These are phyloP conservation scores for Penicillium verhagenii DNA, from an alignment of 495 filamentous ascomycete genomes.

Conservation along the genomic window DNA sequence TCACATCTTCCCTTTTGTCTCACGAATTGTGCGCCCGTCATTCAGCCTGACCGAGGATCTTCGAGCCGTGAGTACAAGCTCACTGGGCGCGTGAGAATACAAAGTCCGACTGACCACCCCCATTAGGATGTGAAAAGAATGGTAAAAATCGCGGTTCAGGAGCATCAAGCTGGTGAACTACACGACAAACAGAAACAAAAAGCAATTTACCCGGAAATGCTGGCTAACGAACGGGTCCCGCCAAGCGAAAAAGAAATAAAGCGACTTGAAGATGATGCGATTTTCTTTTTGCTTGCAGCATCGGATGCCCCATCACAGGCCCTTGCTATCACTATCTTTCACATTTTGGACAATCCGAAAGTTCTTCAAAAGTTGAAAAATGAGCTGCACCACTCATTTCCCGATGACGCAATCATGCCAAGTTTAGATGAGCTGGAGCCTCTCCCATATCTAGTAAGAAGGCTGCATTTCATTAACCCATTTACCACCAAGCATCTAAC, in stretches of 20 bases:
- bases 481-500: not conserved
- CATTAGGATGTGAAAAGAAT: not conserved
- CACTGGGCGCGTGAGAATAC: too few relatives aligned
- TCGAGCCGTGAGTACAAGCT: too few relatives aligned
- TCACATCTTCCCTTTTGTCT: constrained; percentile 1
- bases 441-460: constrained; percentile 36
- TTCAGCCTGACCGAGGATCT: constrained; percentile 2
- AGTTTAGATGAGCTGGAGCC: constrained; percentile 25
- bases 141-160: not conserved
- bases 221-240: constrained; percentile 9
- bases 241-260: constrained; percentile 27
- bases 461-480: too few relatives aligned
- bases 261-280: constrained; percentile 38
- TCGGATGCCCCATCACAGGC: constrained; percentile 25
- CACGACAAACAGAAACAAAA: not conserved
- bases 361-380: constrained; percentile 18
- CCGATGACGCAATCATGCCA: constrained; percentile 3
- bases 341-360: constrained; percentile 22
- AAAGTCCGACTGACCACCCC: too few relatives aligned
- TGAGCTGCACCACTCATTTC: constrained; percentile 25
- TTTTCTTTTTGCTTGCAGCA: constrained; percentile 36
- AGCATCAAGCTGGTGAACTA: not conserved
- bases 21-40: not conserved
- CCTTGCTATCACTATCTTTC: constrained; percentile 26
- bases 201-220: constrained; percentile 15